These are phyloP conservation scores for Stylosanthes scabra DNA, from an alignment of 331 rosid genomes.

Conservation along the genomic window DNA sequence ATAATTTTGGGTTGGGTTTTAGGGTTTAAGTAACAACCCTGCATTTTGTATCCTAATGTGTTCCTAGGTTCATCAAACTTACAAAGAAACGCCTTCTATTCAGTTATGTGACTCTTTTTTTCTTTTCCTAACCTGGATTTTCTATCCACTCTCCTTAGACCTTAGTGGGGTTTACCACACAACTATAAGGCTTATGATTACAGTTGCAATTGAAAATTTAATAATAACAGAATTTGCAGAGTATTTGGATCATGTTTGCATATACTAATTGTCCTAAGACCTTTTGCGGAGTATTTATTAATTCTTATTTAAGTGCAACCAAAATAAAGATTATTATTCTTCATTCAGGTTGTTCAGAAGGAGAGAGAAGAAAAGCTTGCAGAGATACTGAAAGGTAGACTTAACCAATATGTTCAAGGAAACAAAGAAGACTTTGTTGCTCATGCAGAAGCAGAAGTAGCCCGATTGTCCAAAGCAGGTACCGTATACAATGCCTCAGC, in stretches of 20 bases:
- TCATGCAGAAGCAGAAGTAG: constrained; percentile 87
- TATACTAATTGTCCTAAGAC: not conserved
- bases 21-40: no score
- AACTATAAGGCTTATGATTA: not conserved
- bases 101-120: not conserved
- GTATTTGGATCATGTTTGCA: no score
- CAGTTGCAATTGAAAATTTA: no score
- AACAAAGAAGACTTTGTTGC: constrained; percentile 70
- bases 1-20: no score
- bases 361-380: constrained; percentile 96
- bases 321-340: constrained; percentile 37
- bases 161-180: not conserved
- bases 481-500: constrained; percentile 11
- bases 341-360: constrained; percentile 81
- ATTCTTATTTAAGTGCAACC: constrained; percentile 28
- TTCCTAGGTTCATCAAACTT: not conserved
- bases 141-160: not conserved
- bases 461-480: constrained; percentile 93
- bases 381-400: constrained; percentile 75
- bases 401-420: constrained; percentile 85
- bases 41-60: not conserved
- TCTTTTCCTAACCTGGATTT: not conserved
- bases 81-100: not conserved
- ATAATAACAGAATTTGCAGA: no score
- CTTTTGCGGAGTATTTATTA: constrained; percentile 10